These are phyloP conservation scores for Lepidopterella palustris DNA, from an alignment of 495 filamentous ascomycete genomes.

Conservation along the genomic window DNA sequence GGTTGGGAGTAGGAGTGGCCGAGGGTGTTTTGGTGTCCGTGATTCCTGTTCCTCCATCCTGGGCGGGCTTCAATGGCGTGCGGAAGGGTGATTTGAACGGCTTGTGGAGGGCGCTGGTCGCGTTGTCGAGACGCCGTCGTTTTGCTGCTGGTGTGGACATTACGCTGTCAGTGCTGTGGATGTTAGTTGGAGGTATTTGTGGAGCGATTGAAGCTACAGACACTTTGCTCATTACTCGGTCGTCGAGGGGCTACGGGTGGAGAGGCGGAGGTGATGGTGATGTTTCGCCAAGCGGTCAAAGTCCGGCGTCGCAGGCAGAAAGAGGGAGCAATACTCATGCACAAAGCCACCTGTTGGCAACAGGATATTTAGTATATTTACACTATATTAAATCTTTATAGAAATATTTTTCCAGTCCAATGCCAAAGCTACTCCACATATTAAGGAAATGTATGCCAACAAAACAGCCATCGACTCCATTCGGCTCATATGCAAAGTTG, in stretches of 20 bases:
- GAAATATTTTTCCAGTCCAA: conserved; percentile 68
- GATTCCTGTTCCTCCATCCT: background rate
- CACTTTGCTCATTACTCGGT: background rate
- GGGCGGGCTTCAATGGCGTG: conserved; percentile 44
- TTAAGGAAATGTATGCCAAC: conserved; percentile 57
- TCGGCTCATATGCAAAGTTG: conserved; percentile 64
- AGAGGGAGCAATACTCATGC: too few species aligned
- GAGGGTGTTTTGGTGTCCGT: background rate
- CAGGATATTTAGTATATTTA: too few species aligned
- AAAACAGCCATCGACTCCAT: conserved; percentile 65
- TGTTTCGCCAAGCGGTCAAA: too few species aligned
- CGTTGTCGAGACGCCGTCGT: conserved; percentile 50
- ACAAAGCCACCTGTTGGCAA: too few species aligned
- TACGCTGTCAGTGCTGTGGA: background rate
- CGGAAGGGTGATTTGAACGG: conserved; percentile 71
- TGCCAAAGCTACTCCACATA: conserved; percentile 61
- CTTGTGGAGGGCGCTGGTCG: conserved; percentile 48
- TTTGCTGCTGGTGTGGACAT: conserved; percentile 41
- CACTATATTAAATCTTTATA: conserved; percentile 56
- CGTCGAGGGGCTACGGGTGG: background rate
- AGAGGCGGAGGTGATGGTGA: background rate
- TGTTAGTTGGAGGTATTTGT: background rate
- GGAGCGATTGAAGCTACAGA: background rate
- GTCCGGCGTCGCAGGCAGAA: too few species aligned
- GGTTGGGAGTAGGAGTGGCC: background rate